Evolutionary conservation across 1,284 basidiomycete species (phyloP).

Genomic region (Earliella scabrosa): DNA sequence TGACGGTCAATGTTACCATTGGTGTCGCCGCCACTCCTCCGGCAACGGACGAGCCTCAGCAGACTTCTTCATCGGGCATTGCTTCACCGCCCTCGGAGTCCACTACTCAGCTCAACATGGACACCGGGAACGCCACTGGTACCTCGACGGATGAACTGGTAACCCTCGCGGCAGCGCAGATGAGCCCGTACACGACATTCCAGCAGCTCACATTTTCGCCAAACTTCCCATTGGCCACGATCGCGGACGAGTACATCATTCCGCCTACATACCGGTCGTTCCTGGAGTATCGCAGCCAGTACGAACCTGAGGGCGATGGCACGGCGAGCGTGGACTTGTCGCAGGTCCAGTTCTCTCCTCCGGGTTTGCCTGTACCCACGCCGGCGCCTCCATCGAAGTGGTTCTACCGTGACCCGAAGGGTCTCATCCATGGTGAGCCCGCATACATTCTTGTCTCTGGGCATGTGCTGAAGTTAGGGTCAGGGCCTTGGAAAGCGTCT

Average conservation of each 20-base stretch:
- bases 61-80: constrained; percentile 7
- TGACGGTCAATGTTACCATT: constrained; percentile 65
- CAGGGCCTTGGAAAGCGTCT: constrained; percentile 84
- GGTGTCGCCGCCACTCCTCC: constrained; percentile 56
- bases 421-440: constrained; percentile 71
- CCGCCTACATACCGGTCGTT: constrained; percentile 85
- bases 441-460: constrained; percentile 3
- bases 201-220: constrained; percentile 85
- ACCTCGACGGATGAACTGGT: constrained; percentile 64
- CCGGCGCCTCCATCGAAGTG: constrained; percentile 69
- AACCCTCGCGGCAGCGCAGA: constrained; percentile 66
- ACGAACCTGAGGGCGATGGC: constrained; percentile 59
- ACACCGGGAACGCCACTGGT: constrained; percentile 27
- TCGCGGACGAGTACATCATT: constrained; percentile 87
- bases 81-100: constrained; percentile 23
- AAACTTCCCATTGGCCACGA: constrained; percentile 81
- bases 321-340: constrained; percentile 50
- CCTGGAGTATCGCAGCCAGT: constrained; percentile 64
- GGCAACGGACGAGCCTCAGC: constrained; percentile 11
- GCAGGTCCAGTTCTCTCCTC: constrained; percentile 73
- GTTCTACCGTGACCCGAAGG: constrained; percentile 83
- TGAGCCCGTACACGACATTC: constrained; percentile 86
- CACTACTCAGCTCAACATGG: constrained; percentile 24
- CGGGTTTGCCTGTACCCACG: constrained; percentile 73
- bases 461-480: background rate